These are phyloP conservation scores for Crepidotus variabilis DNA, from an alignment of 768 basidiomycete genomes.

Conservation along the genomic window DNA sequence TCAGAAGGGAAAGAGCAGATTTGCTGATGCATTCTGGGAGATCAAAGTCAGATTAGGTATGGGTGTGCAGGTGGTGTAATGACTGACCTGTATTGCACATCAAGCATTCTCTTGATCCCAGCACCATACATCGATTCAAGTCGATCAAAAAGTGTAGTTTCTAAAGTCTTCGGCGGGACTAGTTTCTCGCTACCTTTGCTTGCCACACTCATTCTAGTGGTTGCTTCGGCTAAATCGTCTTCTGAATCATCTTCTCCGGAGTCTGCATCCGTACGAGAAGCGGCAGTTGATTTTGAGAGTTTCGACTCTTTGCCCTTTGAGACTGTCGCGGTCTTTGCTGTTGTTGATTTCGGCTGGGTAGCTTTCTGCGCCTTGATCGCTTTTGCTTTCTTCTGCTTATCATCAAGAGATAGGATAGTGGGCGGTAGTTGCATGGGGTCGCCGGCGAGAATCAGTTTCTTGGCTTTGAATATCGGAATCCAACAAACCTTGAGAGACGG, in stretches of 20 bases:
- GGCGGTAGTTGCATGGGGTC: conserved; percentile 97
- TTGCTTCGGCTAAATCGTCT: conserved; percentile 11
- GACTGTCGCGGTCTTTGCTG: conserved; percentile 5
- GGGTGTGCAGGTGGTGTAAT: neutral
- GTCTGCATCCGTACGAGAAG: neutral
- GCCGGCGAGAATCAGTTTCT: conserved; percentile 87
- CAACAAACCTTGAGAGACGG: conserved; percentile 70
- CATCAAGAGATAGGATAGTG: conserved; percentile 72
- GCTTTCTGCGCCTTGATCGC: neutral
- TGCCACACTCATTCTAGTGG: conserved; percentile 12
- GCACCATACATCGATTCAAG: conserved; percentile 86
- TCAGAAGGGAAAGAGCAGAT: conserved; percentile 87
- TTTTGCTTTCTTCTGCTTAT: conserved; percentile 22
- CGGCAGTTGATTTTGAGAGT: too few relatives aligned
- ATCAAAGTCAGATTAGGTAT: neutral
- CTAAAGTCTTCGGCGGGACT: conserved; percentile 67
- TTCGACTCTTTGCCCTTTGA: neutral
- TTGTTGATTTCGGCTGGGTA: neutral
- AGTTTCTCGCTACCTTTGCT: conserved; percentile 27
- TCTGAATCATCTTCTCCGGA: conserved; percentile 8
- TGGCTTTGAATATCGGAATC: conserved; percentile 91
- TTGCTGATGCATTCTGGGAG: conserved; percentile 74
- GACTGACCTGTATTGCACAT: conserved; percentile 80
- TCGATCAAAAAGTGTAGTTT: conserved; percentile 89
- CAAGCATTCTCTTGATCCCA: conserved; percentile 80